These are phyloP conservation scores for Cladosporium sp. DNA, from an alignment of 2,329 filamentous ascomycete genomes.

Conservation along the genomic window DNA sequence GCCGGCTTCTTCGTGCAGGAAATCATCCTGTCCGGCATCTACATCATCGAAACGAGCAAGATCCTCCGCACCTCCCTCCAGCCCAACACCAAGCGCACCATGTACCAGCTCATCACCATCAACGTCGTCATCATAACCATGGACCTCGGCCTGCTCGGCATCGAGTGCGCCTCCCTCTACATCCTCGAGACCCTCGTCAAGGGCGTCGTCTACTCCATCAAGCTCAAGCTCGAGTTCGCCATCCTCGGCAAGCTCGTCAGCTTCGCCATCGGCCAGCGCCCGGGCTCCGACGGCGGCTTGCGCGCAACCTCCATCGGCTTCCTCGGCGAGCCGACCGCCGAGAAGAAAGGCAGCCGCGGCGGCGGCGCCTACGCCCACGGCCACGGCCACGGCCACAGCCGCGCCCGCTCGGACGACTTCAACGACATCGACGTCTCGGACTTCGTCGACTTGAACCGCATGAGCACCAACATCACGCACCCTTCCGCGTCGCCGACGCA, in stretches of 20 bases:
- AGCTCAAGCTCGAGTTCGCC: constrained; percentile 31
- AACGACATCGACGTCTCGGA: constrained; percentile 14
- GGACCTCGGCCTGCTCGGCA: constrained; percentile 30
- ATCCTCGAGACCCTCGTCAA: constrained; percentile 35
- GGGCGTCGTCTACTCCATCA: constrained; percentile 29
- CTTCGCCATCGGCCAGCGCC: constrained; percentile 18
- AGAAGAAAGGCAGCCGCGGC: not conserved
- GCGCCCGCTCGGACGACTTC: constrained; percentile 8
- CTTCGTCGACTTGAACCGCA: constrained; percentile 17
- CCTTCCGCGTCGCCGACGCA: constrained; percentile 10
- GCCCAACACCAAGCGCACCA: constrained; percentile 21
- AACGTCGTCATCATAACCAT: constrained; percentile 34
- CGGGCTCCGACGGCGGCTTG: constrained; percentile 9
- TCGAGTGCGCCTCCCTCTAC: constrained; percentile 29
- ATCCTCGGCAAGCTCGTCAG: constrained; percentile 26
- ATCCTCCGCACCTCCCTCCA: constrained; percentile 17
- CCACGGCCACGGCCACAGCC: not conserved
- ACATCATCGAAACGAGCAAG: constrained; percentile 26
- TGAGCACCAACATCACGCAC: constrained; percentile 17
- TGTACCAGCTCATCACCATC: constrained; percentile 33
- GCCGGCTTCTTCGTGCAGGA: constrained; percentile 38
- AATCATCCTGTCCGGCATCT: constrained; percentile 26
- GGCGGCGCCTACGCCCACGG: too few species aligned
- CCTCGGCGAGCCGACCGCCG: not conserved
- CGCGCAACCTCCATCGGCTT: constrained; percentile 19